phyloP scores from a whole-genome alignment of 345 rosid species.

The Trapa bicornis region DNA sequence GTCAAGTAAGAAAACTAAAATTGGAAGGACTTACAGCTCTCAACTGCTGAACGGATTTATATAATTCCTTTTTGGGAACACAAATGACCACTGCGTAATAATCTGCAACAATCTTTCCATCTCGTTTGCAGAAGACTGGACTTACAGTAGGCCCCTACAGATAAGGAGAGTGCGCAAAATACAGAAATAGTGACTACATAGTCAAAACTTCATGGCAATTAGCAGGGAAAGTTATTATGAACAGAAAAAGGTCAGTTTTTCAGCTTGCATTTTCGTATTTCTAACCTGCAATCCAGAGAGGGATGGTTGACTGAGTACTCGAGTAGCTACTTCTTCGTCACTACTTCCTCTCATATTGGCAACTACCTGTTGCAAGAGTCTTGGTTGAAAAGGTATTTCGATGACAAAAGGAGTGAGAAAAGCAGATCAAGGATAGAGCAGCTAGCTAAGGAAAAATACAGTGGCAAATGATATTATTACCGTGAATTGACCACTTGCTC shows the following conservation, averaged over 20 bases:
- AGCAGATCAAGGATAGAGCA: constrained; percentile 1
- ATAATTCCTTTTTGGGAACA: constrained; percentile 68
- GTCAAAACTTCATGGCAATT: not conserved
- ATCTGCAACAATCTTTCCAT: constrained; percentile 47
- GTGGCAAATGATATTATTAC: constrained; percentile 19
- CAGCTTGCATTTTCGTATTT: not conserved
- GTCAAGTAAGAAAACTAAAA: not conserved
- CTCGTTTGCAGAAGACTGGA: constrained; percentile 61
- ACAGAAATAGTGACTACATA: not conserved
- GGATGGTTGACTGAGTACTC: constrained; percentile 62
- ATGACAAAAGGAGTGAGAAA: not conserved
- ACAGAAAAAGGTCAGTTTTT: not conserved
- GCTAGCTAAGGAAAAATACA: not conserved
- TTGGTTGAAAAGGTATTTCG: not conserved
- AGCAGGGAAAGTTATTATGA: not conserved
- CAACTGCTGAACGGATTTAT: constrained; percentile 76
- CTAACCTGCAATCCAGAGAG: constrained; percentile 82
- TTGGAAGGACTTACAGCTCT: constrained; percentile 47
- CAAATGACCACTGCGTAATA: constrained; percentile 82
- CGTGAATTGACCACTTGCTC: constrained; percentile 71
- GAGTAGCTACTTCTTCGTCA: constrained; percentile 73
- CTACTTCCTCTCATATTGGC: constrained; percentile 93
- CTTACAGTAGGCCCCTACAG: constrained; percentile 81
- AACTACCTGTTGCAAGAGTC: constrained; percentile 39
- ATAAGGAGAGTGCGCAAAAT: not conserved